phyloP scores from a whole-genome alignment of 176 grass and related monocot genomes.

The Rhynchospora pubera region DNA sequence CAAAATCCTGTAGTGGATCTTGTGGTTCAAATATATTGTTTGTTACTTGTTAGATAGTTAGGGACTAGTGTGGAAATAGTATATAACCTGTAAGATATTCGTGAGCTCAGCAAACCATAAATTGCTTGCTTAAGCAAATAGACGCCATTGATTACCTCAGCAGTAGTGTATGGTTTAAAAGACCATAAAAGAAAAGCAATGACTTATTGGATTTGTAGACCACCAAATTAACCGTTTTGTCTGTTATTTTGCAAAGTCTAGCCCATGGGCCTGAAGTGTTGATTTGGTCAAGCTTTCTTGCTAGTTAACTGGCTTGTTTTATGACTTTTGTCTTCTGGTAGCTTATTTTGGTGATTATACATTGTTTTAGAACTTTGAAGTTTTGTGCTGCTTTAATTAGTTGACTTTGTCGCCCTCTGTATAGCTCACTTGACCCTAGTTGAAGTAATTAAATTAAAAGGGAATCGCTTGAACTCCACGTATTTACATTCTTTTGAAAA shows the following conservation, averaged over 20 bases:
- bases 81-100: not conserved
- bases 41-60: not conserved
- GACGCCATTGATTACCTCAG: not conserved
- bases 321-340: not conserved
- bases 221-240: not conserved
- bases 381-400: no score
- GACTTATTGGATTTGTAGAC: not conserved
- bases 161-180: not conserved
- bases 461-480: no score
- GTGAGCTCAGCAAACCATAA: slow-evolving; percentile 4
- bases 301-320: not conserved
- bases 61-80: not conserved
- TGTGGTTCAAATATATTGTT: not conserved
- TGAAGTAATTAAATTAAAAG: no score
- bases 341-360: not conserved
- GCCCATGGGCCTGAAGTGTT: not conserved
- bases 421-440: no score
- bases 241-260: not conserved
- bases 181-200: not conserved
- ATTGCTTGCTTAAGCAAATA: slow-evolving; percentile 10
- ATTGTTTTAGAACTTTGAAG: not conserved
- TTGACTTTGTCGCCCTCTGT: no score
- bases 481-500: no score
- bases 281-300: not conserved
- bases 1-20: not conserved